Percentiles rank a stretch among this genome's conserved stretches.
phyloP scores from a whole-genome alignment of 306 rosid genomes.

The Dicorynia guianensis region DNA sequence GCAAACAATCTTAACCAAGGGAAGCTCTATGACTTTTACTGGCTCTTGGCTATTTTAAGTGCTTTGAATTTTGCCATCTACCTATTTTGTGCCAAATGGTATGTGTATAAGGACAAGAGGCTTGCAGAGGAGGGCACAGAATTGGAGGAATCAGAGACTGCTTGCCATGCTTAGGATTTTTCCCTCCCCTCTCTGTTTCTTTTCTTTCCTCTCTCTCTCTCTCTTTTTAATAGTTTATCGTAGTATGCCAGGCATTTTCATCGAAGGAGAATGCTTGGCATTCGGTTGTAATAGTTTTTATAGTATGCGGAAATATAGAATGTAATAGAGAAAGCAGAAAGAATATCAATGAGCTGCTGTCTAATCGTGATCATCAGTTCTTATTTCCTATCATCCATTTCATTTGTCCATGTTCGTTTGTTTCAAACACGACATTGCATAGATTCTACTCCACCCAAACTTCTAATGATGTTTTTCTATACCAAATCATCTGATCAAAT shows the following conservation, averaged over 20 bases:
- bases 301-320: too few species aligned
- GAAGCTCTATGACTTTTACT: conserved; percentile 76
- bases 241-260: neutral
- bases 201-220: neutral
- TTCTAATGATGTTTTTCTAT: neutral
- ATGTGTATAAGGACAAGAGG: conserved; percentile 85
- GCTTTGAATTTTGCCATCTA: conserved; percentile 61
- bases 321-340: too few species aligned
- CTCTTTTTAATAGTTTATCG: neutral
- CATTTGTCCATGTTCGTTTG: neutral
- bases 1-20: conserved; percentile 81
- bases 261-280: neutral
- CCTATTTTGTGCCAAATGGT: conserved; percentile 74
- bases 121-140: conserved; percentile 69
- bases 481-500: neutral
- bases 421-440: neutral
- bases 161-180: conserved; percentile 50
- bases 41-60: conserved; percentile 79
- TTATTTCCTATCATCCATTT: neutral
- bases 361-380: neutral
- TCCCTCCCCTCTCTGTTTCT: neutral
- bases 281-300: too few species aligned
- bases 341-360: neutral
- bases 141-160: conserved; percentile 52
- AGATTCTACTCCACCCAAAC: neutral